Percentiles rank a stretch among this genome's conserved stretches.
These are phyloP conservation scores for Blastobotrys raffinosifermentans DNA, from an alignment of 1,139 yeast genomes.

Conservation along the genomic window DNA sequence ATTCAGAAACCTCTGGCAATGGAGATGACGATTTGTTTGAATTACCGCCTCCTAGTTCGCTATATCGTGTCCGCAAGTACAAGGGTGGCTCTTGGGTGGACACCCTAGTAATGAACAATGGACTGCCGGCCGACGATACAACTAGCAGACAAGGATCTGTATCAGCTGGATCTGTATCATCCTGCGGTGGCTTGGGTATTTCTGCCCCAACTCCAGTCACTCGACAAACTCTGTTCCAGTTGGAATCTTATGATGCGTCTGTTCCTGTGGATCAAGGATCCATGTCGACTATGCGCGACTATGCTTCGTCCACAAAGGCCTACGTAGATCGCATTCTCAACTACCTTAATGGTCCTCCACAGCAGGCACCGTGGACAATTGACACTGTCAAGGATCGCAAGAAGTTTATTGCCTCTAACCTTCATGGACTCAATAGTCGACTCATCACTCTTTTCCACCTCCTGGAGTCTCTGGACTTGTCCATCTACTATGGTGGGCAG, in stretches of 20 bases:
- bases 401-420: constrained; percentile 18
- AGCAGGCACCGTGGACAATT: constrained; percentile 8
- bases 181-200: constrained; percentile 8
- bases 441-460: constrained; percentile 21
- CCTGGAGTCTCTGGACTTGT: constrained; percentile 29
- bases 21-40: constrained; percentile 12
- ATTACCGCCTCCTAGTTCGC: constrained; percentile 10
- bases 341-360: constrained; percentile 1
- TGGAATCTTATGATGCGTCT: constrained; percentile 12
- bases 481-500: constrained; percentile 23
- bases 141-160: constrained; percentile 1
- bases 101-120: constrained; percentile 18
- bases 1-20: too few species aligned
- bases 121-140: constrained; percentile 10
- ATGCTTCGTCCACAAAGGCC: constrained; percentile 1
- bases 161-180: too few species aligned
- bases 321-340: constrained; percentile 4
- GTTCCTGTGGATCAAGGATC: constrained; percentile 8
- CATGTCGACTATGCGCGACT: constrained; percentile 6
- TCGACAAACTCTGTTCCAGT: constrained; percentile 8
- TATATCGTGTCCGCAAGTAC: constrained; percentile 22
- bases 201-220: constrained; percentile 3
- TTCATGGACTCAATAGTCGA: constrained; percentile 15
- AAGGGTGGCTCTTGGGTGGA: constrained; percentile 23
- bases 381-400: constrained; percentile 20